phyloP scores from a whole-genome alignment of 331 rosid genomes.

The Arachis monticola region DNA sequence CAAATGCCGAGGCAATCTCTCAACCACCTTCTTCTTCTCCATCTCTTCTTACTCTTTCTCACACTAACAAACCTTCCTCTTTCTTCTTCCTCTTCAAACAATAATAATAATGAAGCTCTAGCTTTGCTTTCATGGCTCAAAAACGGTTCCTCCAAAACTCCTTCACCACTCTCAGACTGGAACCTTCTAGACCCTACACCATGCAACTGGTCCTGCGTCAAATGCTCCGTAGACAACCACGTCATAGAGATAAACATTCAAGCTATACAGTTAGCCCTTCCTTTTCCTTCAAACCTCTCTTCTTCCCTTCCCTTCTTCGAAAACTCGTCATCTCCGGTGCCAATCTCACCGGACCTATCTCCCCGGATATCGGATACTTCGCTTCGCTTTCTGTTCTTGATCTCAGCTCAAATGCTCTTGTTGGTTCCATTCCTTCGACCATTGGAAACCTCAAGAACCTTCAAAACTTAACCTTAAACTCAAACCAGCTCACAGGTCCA shows the following conservation, averaged over 20 bases:
- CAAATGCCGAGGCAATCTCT: constrained; percentile 59
- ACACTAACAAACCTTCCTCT: not conserved
- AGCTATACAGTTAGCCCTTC: constrained; percentile 53
- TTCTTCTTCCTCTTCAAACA: constrained; percentile 43
- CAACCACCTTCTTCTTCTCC: constrained; percentile 32
- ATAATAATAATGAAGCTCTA: constrained; percentile 42
- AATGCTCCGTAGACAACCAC: constrained; percentile 53
- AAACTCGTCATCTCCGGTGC: constrained; percentile 60
- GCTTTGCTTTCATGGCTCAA: constrained; percentile 64
- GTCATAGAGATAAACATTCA: constrained; percentile 64
- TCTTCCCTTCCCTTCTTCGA: constrained; percentile 59
- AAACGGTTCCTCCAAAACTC: constrained; percentile 30
- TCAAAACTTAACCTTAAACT: constrained; percentile 60
- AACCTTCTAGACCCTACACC: constrained; percentile 63
- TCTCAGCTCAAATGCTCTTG: constrained; percentile 66
- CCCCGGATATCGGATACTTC: constrained; percentile 60
- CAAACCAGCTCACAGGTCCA: constrained; percentile 68
- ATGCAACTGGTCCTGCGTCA: constrained; percentile 67
- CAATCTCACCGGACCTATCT: constrained; percentile 66
- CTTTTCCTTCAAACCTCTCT: constrained; percentile 59
- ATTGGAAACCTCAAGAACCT: constrained; percentile 62
- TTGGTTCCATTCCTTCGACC: constrained; percentile 59
- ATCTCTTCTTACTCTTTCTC: constrained; percentile 31
- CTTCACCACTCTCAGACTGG: constrained; percentile 53
- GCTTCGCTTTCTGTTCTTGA: constrained; percentile 53